Base-by-base conservation (phyloP, 2,329 filamentous ascomycete genomes). In the Botrytis cinerea region DNA sequence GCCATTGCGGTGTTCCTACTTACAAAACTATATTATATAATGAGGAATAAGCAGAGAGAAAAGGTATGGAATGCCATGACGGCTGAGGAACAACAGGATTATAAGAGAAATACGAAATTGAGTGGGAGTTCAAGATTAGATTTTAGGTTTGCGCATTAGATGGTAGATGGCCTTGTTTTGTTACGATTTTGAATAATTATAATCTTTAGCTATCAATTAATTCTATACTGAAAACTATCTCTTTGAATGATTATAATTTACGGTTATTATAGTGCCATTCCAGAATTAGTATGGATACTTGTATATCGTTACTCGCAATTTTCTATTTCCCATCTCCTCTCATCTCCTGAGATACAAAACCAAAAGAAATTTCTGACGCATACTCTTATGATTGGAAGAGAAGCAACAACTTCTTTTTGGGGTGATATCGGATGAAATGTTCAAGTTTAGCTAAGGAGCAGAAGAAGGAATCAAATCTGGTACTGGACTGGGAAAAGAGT, bases 1-100 rank as follows among this genome's bases (percentile, higher is more conserved):
- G 84, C 84, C 60, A 83, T 88, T 14, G 79, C 85, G 0, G 77
- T 85, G 0, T 89, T 90, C 64, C 40, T 89, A 46, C 82, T 80
- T 2, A 83, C 85, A 1, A 87, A 87, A 76, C 51, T 82, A 1
- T 88, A 85, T 74, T 88, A 88, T 77, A 80, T 85, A 2, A 75
- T 71, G 38, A 81, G 83, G 32, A 88, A 88, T 72, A 82, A 78
- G 75, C 78, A 63, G 64, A 81, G 82, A 70, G 83, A 84, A 51
- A 76, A 75, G 60, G 80, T 81, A 46, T 87, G 86, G 86, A 80
- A 81, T 72, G 79, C 79, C 7, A 84, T 87, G 85, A 83, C 78
- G 22, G 77, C 79, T 18, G 83, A 85, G 64, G 82, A 86, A 75
- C 76, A 78, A 71, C 54, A 46, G 9, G 73, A 75, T 32, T 80